Evolutionary conservation across 305 asterid species (phyloP).

Genomic region (Solanum chacoense): DNA sequence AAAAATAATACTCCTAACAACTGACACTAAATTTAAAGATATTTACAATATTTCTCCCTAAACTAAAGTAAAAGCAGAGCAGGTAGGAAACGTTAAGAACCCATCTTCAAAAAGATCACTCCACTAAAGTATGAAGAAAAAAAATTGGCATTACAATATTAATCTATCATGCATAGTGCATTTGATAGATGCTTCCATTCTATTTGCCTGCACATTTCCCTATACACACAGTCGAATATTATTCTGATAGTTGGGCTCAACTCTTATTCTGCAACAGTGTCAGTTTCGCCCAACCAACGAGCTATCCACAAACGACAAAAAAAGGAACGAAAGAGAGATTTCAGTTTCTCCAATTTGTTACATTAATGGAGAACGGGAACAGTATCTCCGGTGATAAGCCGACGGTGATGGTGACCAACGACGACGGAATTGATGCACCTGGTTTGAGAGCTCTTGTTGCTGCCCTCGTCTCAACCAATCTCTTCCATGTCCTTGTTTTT

Average conservation of each 20-base stretch:
- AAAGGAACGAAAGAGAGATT: neutral
- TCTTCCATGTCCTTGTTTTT: constrained; percentile 40
- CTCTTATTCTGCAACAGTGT: neutral
- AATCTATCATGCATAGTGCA: neutral
- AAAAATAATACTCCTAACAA: too few species aligned
- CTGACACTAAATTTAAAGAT: too few species aligned
- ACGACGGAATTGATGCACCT: constrained; percentile 55
- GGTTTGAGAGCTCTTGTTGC: constrained; percentile 48
- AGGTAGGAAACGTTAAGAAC: too few species aligned
- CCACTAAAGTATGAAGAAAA: too few species aligned
- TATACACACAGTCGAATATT: neutral
- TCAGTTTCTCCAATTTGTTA: neutral
- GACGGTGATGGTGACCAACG: constrained; percentile 58
- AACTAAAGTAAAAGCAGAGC: too few species aligned
- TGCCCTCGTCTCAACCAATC: constrained; percentile 41
- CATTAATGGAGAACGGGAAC: neutral
- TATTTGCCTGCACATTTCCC: neutral
- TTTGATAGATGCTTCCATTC: neutral
- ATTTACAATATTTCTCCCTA: too few species aligned
- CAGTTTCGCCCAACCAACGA: neutral
- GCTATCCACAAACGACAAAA: neutral
- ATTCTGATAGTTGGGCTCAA: neutral
- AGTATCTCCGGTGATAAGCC: constrained; percentile 21
- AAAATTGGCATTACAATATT: too few species aligned
- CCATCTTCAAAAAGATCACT: too few species aligned